These are phyloP conservation scores for Grosmannia serpens DNA, from an alignment of 2,329 filamentous ascomycete species.

Conservation along the genomic window DNA sequence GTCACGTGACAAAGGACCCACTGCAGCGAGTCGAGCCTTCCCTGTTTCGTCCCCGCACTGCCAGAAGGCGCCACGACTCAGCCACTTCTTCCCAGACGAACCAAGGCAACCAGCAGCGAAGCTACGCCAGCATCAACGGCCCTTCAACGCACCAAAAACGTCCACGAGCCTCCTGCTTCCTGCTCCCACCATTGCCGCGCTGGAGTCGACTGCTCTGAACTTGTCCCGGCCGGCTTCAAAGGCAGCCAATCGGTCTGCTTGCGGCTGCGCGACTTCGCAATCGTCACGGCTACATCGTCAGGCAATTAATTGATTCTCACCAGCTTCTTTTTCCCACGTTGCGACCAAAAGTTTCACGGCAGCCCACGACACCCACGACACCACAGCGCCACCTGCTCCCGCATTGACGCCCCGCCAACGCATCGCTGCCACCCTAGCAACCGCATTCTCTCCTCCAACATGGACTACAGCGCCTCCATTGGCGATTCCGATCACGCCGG, in stretches of 20 bases:
- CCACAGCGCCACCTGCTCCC: no score
- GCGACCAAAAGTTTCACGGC: no score
- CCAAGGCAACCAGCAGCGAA: background rate
- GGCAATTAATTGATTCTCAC: background rate
- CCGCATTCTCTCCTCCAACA: constrained; percentile 16
- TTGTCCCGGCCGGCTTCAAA: background rate
- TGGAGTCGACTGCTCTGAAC: background rate
- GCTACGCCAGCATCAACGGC: background rate
- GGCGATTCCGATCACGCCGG: constrained; percentile 41
- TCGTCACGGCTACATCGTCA: background rate
- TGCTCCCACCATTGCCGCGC: background rate
- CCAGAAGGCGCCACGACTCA: background rate
- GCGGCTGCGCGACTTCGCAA: background rate
- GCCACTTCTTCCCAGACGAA: background rate
- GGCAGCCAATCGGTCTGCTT: background rate
- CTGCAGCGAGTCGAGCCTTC: background rate
- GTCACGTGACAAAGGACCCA: background rate
- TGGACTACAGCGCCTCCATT: constrained; percentile 49
- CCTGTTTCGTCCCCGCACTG: background rate
- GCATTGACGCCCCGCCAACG: background rate
- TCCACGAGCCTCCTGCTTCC: background rate
- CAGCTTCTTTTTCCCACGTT: background rate
- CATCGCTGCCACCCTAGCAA: background rate
- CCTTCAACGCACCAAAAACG: background rate
- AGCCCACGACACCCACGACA: no score